Percentiles rank a stretch among this genome's conserved stretches.
Conservation (phyloP, 2,329 filamentous ascomycete species). For the Paecilomyces fulvus region DNA sequence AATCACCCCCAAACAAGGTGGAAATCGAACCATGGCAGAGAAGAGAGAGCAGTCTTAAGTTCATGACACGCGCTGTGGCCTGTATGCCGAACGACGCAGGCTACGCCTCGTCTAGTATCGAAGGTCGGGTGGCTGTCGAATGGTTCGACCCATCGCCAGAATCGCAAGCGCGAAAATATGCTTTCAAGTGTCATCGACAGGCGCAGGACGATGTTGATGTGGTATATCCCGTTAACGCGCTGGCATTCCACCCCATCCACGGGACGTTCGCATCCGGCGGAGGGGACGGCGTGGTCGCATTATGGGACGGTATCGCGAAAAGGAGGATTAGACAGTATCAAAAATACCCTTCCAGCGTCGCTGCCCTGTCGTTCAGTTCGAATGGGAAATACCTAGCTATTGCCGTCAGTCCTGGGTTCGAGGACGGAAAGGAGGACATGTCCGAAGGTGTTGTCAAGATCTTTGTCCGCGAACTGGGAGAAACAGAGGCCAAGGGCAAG, state of each 20-base stretch:
- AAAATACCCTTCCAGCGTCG: conserved; percentile 69
- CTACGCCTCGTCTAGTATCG: conserved; percentile 86
- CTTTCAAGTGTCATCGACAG: conserved; percentile 96
- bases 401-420: conserved; percentile 76
- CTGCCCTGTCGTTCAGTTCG: conserved; percentile 65
- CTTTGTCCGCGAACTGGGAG: conserved; percentile 72
- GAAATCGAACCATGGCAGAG: conserved; percentile 78
- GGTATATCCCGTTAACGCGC: conserved; percentile 83
- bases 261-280: conserved; percentile 86
- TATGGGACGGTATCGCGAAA: conserved; percentile 91
- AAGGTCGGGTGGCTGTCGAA: conserved; percentile 91
- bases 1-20: conserved; percentile 32
- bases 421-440: conserved; percentile 72
- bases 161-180: conserved; percentile 88
- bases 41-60: conserved; percentile 88
- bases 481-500: conserved; percentile 83
- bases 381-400: conserved; percentile 74
- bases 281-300: conserved; percentile 80
- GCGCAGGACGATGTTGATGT: conserved; percentile 61
- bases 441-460: conserved; percentile 66
- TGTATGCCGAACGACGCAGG: conserved; percentile 97
- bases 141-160: conserved; percentile 90
- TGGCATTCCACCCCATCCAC: conserved; percentile 74
- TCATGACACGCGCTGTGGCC: conserved; percentile 84
- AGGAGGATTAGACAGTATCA: conserved; percentile 83